These are phyloP conservation scores for Carpinus fangiana DNA, from an alignment of 306 rosid species.

Conservation along the genomic window DNA sequence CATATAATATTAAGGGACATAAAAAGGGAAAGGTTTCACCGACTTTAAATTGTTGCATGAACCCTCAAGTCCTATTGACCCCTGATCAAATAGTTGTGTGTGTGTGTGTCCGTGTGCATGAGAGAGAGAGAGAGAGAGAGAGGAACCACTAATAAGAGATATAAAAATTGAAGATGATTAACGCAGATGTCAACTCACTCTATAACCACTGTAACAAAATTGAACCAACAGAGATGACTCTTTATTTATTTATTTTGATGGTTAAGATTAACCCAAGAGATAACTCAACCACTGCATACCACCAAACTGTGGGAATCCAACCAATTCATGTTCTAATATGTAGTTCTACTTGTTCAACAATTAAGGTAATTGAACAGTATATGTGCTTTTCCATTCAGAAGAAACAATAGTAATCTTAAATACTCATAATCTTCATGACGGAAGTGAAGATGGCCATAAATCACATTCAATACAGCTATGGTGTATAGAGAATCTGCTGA, in stretches of 20 bases:
- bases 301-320: not conserved
- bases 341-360: not conserved
- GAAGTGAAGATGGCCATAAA: not conserved
- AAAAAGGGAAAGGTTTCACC: not conserved
- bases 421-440: not conserved
- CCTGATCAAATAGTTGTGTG: not conserved
- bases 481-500: not conserved
- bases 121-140: not conserved
- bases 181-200: not conserved
- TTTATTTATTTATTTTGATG: not conserved
- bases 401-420: not conserved
- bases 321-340: not conserved
- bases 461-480: not conserved
- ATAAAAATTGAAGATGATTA: not conserved
- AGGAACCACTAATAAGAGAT: not conserved
- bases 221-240: not conserved
- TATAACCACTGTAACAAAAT: not conserved
- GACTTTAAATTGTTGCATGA: not conserved
- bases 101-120: not conserved
- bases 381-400: not conserved
- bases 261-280: not conserved
- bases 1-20: not conserved
- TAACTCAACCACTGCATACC: not conserved
- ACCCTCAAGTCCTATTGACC: not conserved
- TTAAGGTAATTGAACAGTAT: not conserved